Conservation (phyloP, 306 rosid genomes). For the Glycyrrhiza uralensis region DNA sequence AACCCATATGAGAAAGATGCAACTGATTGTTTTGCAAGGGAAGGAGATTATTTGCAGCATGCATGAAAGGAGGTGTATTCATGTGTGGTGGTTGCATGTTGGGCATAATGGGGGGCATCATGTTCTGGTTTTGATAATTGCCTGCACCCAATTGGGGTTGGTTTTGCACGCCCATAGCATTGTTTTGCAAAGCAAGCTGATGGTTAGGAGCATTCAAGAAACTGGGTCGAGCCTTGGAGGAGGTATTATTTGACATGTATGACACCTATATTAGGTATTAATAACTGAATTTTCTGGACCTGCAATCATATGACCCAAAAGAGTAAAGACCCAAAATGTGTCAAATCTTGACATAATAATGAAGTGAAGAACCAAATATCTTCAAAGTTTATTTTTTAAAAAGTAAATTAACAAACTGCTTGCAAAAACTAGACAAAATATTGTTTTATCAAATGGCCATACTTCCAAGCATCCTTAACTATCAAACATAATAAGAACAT, state of each 20-base stretch:
- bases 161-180: slow-evolving; percentile 39
- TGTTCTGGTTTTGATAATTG: slow-evolving; percentile 34
- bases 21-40: slow-evolving; percentile 53
- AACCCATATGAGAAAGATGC: slow-evolving; percentile 48
- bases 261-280: slow-evolving; percentile 95
- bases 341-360: slow-evolving; percentile 2
- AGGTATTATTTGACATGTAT: slow-evolving; percentile 24
- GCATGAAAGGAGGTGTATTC: slow-evolving; percentile 45
- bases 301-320: slow-evolving; percentile 36
- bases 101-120: slow-evolving; percentile 34
- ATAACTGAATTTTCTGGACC: slow-evolving; percentile 83
- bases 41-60: slow-evolving; percentile 29
- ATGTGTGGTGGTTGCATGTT: slow-evolving; percentile 36
- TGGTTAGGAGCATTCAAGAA: slow-evolving; percentile 38
- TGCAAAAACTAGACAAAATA: neutral
- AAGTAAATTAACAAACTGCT: neutral
- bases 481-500: neutral
- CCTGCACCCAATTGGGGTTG: slow-evolving; percentile 46
- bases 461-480: neutral
- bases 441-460: neutral
- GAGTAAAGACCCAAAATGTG: neutral
- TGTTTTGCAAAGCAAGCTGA: slow-evolving; percentile 34
- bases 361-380: neutral
- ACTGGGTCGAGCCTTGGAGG: slow-evolving; percentile 39
- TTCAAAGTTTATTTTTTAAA: neutral